These are phyloP conservation scores for Plantago major DNA, from an alignment of 257 asterid genomes.

Conservation along the genomic window DNA sequence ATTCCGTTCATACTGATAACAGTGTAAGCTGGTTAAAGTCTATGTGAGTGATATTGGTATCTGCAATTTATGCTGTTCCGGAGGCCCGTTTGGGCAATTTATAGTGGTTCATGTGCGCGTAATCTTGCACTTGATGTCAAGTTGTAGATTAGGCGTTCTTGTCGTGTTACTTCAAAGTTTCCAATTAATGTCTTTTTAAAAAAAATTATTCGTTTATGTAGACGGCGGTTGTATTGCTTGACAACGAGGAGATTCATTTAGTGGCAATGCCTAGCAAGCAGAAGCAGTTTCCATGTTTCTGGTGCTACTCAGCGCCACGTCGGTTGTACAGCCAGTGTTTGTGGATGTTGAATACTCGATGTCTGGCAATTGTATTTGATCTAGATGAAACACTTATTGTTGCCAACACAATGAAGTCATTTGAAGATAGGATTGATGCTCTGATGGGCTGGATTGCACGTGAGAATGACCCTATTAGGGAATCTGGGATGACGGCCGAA, in stretches of 20 bases:
- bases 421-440: conserved; percentile 86
- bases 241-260: conserved; percentile 80
- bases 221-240: conserved; percentile 88
- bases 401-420: conserved; percentile 97
- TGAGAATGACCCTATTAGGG: conserved; percentile 69
- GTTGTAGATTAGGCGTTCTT: too few species aligned
- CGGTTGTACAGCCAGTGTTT: conserved; percentile 67
- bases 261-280: conserved; percentile 98
- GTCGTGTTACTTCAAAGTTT: too few species aligned
- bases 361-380: conserved; percentile 91
- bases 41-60: too few species aligned
- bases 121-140: too few species aligned
- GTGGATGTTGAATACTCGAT: conserved; percentile 79
- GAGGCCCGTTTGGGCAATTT: too few species aligned
- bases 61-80: too few species aligned
- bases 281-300: conserved; percentile 89
- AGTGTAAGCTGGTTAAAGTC: too few species aligned
- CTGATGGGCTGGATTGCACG: conserved; percentile 66
- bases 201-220: conserved; percentile 30
- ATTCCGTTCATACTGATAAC: too few species aligned
- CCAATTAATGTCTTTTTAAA: too few species aligned
- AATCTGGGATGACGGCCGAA: conserved; percentile 86
- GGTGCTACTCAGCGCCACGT: conserved; percentile 83
- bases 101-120: too few species aligned
- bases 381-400: conserved; percentile 97